Evolutionary conservation across 148 eudicot genomes (phyloP), one percentile per base, ranked within the genome.

Genomic region (Chenopodium album): DNA sequence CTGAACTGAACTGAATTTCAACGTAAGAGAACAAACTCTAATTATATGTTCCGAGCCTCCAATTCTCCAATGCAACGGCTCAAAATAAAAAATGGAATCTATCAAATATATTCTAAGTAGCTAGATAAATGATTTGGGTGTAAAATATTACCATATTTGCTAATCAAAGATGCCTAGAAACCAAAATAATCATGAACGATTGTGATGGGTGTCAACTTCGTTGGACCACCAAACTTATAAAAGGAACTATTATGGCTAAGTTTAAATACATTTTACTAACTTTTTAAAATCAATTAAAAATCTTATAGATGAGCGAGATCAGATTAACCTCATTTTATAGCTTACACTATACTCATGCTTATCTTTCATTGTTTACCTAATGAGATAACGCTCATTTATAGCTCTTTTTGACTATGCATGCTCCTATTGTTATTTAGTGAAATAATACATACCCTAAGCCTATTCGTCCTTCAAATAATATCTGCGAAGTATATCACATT

Each of bases 151-250:
- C 48, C n/a, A 19, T 4, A 70, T 70, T 70, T 17, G 48, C 20
- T 70, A 32, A 70, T 70, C 46, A 70, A 34, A 70, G 44, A 70
- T 2, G 23, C 46, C 22, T 32, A 70, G 73, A 70, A 70, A 34
- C 48, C 11, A 70, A 17, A 70, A 16, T 70, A 70, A 70, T 70
- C 46, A 70, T 70, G 48, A 70, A 32, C 47, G 73, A 70, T 70
- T 1, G 73, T 70, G 73, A 70, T 70, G 73, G 73, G 41, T 70
- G 73, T 70, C 47, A 37, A 12, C 47, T 70, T 70, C 47, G 32
- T 47, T 34, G 47, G 47, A 70, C 73, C 73, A 34, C 73, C n/a
- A 70, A 22, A 7, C 4, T 16, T 7, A 70, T 70, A 32, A 70
- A 8, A 13, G 20, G 20, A 34, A 70, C 41, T 70, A 32, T 14